A percentile compares a stretch with the other conserved stretches of the same genome.
These are phyloP conservation scores for Adenanthera pavonina DNA, from an alignment of 306 rosid genomes.

Conservation along the genomic window DNA sequence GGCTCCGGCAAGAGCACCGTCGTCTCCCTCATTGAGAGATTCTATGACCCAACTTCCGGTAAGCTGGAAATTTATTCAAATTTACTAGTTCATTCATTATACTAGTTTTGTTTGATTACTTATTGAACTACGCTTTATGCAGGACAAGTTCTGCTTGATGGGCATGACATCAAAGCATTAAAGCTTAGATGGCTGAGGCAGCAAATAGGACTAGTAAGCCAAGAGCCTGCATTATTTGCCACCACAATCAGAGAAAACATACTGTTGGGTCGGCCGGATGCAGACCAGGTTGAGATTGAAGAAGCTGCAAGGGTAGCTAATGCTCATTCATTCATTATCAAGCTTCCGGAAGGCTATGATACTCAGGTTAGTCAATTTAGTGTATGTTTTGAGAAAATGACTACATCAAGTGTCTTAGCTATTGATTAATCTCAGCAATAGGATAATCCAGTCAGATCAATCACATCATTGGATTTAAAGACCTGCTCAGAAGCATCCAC, in stretches of 20 bases:
- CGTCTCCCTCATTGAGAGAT: constrained; percentile 94
- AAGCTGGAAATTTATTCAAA: background rate
- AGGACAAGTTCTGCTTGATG: constrained; percentile 94
- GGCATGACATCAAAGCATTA: constrained; percentile 83
- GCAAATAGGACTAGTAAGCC: constrained; percentile 97
- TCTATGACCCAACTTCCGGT: constrained; percentile 94
- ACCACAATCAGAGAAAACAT: constrained; percentile 92
- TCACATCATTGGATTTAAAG: constrained; percentile 34
- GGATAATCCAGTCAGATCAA: background rate
- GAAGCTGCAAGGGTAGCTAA: constrained; percentile 99
- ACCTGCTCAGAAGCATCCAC: background rate
- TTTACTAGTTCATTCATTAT: background rate
- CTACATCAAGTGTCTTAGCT: background rate
- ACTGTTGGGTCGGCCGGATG: constrained; percentile 93
- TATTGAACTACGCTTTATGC: constrained; percentile 36
- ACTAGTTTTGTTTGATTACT: background rate
- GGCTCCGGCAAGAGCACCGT: constrained; percentile 99
- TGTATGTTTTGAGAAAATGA: constrained; percentile 14
- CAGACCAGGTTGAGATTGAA: constrained; percentile 87
- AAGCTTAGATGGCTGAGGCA: constrained; percentile 94
- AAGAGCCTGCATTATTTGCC: constrained; percentile 97
- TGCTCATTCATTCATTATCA: constrained; percentile 92
- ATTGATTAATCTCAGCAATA: background rate
- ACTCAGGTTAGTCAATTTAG: constrained; percentile 75
- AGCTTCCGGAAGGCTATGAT: constrained; percentile 89